These are phyloP conservation scores for Cupressus sempervirens DNA, from an alignment of 75 land plant species.

Conservation along the genomic window DNA sequence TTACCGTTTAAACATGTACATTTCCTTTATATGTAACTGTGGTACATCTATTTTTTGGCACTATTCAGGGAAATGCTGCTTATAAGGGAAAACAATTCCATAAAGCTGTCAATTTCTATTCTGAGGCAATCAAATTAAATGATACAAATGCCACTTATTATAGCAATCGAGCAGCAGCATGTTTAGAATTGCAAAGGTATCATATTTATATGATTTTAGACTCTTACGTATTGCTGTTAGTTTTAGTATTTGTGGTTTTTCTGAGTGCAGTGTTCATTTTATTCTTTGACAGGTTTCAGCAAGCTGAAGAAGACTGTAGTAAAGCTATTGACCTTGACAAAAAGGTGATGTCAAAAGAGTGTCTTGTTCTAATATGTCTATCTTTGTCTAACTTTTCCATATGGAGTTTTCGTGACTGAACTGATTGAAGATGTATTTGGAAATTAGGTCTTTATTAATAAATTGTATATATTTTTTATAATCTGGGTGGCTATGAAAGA, in stretches of 20 bases:
- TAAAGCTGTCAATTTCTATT: slow-evolving; percentile 37
- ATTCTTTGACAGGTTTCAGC: slow-evolving; percentile 50
- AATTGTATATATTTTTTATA: background rate
- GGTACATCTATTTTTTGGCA: background rate
- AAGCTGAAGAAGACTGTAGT: slow-evolving; percentile 86
- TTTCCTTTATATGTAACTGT: background rate
- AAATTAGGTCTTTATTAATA: background rate
- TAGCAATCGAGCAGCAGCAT: slow-evolving; percentile 48
- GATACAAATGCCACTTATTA: slow-evolving; percentile 38
- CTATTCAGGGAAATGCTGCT: slow-evolving; percentile 40
- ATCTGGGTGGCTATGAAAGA: background rate
- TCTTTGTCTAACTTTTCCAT: slow-evolving; percentile 1
- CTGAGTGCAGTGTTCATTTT: background rate
- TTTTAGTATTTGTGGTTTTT: background rate
- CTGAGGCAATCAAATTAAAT: slow-evolving; percentile 45
- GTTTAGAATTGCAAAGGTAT: slow-evolving; percentile 41
- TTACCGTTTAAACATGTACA: background rate
- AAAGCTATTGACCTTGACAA: slow-evolving; percentile 70
- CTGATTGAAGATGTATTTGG: background rate
- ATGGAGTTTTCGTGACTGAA: background rate
- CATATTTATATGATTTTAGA: background rate
- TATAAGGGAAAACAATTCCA: slow-evolving; percentile 46
- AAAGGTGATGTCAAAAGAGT: slow-evolving; percentile 49
- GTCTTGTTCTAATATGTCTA: background rate
- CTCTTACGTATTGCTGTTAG: background rate